phyloP scores from a whole-genome alignment of 305 asterid species.

The Fraxinus xanthoxyloides region DNA sequence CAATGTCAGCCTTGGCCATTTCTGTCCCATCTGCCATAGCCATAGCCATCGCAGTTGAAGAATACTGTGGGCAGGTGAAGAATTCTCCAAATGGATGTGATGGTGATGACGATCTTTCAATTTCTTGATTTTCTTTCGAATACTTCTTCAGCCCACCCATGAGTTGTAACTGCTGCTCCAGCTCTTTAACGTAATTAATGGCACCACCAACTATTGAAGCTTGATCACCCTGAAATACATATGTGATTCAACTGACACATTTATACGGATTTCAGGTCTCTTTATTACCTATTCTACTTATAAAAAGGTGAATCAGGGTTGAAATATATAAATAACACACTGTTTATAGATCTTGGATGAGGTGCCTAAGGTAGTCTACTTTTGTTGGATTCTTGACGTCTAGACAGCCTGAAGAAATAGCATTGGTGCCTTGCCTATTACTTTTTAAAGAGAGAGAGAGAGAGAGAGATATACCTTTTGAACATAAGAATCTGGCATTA shows the following conservation, averaged over 20 bases:
- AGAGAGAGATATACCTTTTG: conserved; percentile 25
- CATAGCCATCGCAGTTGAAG: conserved; percentile 1
- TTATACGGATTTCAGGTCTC: background rate
- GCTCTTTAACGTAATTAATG: conserved; percentile 41
- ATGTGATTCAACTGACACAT: background rate
- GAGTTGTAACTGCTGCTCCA: conserved; percentile 40
- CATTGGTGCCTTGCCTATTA: no score
- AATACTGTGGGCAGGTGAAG: conserved; percentile 36
- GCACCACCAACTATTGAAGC: conserved; percentile 48
- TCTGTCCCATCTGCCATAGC: background rate
- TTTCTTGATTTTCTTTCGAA: background rate
- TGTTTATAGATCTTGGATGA: no score
- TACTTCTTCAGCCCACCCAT: conserved; percentile 25
- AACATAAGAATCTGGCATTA: conserved; percentile 41
- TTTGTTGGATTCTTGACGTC: no score
- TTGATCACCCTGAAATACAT: conserved; percentile 34
- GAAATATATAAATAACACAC: no score
- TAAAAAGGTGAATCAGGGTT: no score
- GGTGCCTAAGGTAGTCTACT: no score
- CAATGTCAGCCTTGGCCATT: conserved; percentile 34
- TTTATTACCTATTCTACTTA: background rate
- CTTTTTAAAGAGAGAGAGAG: background rate
- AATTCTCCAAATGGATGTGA: conserved; percentile 33
- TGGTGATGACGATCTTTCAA: background rate
- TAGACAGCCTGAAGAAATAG: no score